Percentiles rank a stretch among this genome's conserved stretches.
phyloP scores from a whole-genome alignment of 2,329 filamentous ascomycete genomes.

The Thelonectria blattea region DNA sequence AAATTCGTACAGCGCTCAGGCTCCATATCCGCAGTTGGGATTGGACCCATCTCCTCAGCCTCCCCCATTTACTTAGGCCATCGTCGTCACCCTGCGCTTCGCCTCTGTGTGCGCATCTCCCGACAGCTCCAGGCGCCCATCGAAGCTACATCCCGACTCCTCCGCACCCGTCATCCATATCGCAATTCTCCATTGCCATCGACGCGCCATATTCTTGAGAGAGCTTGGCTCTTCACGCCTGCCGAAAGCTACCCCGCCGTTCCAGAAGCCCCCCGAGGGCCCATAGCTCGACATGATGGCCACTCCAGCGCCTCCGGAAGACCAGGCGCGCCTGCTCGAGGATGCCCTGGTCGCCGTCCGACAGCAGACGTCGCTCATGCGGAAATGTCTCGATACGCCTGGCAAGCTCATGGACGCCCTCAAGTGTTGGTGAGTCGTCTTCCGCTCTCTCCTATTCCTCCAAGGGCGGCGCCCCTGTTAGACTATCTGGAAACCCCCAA shows the following conservation, averaged over 20 bases:
- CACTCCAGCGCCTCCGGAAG: constrained; percentile 71
- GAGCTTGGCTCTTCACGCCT: constrained; percentile 29
- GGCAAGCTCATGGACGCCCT: constrained; percentile 99
- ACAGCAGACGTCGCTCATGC: constrained; percentile 96
- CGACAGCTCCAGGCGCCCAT: constrained; percentile 29
- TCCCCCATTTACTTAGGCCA: constrained; percentile 32
- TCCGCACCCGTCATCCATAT: constrained; percentile 24
- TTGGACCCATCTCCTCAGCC: constrained; percentile 40
- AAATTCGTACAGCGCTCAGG: constrained; percentile 1
- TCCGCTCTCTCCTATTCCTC: constrained; percentile 4
- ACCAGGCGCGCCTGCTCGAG: constrained; percentile 91
- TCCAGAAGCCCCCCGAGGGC: constrained; percentile 22
- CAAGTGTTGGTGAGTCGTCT: constrained; percentile 87
- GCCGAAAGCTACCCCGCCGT: constrained; percentile 43
- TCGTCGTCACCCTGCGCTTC: constrained; percentile 40
- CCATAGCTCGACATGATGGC: constrained; percentile 46
- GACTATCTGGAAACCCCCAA: constrained; percentile 13
- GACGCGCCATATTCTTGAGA: constrained; percentile 36
- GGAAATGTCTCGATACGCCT: constrained; percentile 94
- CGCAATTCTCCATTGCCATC: constrained; percentile 23
- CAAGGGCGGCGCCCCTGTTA: constrained; percentile 10
- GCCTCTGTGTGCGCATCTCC: constrained; percentile 34
- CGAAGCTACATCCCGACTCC: constrained; percentile 20
- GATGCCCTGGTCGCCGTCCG: constrained; percentile 96
- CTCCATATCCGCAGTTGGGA: constrained; percentile 26